Percentiles rank a stretch among this genome's conserved stretches.
These are phyloP conservation scores for Skeletonema potamos DNA, from an alignment of 108 stramenopile genomes.

Conservation along the genomic window DNA sequence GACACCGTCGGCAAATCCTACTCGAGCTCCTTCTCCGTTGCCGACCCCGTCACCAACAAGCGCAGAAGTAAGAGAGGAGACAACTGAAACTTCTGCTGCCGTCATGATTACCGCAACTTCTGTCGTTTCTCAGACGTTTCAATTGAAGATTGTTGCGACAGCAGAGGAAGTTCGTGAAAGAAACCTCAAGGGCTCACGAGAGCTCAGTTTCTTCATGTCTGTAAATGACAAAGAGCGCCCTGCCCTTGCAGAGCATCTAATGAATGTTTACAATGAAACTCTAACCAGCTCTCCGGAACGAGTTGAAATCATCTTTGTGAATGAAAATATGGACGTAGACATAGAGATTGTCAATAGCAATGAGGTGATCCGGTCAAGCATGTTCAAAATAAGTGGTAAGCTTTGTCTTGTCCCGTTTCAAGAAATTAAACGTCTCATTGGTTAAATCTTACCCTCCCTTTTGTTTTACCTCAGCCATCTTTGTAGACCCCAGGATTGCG, in stretches of 20 bases:
- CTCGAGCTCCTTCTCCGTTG: not conserved
- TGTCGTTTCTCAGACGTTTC: not conserved
- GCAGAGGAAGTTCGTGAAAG: not conserved
- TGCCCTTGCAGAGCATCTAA: constrained; percentile 19
- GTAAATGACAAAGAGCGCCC: constrained; percentile 29
- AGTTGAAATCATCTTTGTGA: constrained; percentile 23
- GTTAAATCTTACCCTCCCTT: not conserved
- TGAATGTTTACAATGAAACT: constrained; percentile 11
- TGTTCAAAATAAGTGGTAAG: constrained; percentile 37
- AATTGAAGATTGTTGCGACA: not conserved
- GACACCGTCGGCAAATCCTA: not conserved
- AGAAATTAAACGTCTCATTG: constrained; percentile 2
- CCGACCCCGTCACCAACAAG: not conserved
- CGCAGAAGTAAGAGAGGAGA: not conserved
- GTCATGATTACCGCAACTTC: not conserved
- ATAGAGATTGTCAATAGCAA: not conserved
- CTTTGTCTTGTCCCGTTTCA: not conserved
- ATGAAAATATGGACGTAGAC: constrained; percentile 1
- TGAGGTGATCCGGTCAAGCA: constrained; percentile 16
- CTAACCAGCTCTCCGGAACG: constrained; percentile 15
- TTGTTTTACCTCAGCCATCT: constrained; percentile 12
- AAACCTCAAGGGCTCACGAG: not conserved
- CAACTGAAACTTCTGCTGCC: not conserved
- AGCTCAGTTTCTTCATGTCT: constrained; percentile 8
- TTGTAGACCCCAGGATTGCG: constrained; percentile 5